Percentiles rank a stretch among this genome's conserved stretches.
Evolutionary conservation across 2,329 filamentous ascomycete species (phyloP).

Genomic region (Microthyrium microscopicum): DNA sequence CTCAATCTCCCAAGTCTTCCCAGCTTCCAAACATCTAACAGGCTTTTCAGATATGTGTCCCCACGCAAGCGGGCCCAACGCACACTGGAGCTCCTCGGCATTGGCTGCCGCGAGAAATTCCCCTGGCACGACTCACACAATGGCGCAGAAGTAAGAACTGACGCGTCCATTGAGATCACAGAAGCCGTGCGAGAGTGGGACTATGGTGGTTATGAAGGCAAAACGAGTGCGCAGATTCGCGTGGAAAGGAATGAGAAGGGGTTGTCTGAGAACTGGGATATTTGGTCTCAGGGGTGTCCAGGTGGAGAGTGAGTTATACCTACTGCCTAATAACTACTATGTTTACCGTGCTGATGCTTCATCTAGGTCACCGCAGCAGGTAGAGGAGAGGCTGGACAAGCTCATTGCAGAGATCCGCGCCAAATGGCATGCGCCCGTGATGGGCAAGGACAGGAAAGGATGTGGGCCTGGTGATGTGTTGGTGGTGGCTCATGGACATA

Average conservation of each 20-base stretch:
- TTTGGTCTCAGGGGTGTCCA: conserved; percentile 72
- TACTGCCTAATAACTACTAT: background rate
- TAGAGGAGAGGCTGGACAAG: conserved; percentile 53
- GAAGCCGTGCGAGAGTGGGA: conserved; percentile 42
- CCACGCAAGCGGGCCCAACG: conserved; percentile 69
- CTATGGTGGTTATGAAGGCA: conserved; percentile 46
- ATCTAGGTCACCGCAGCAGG: conserved; percentile 48
- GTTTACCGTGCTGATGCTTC: background rate
- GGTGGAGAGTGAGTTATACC: conserved; percentile 53
- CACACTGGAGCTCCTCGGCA: conserved; percentile 74
- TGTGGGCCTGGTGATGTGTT: conserved; percentile 43
- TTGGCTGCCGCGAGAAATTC: conserved; percentile 50
- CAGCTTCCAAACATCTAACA: background rate
- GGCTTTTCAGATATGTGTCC: conserved; percentile 51
- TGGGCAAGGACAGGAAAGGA: conserved; percentile 17
- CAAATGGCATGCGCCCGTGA: conserved; percentile 17
- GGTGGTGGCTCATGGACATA: conserved; percentile 76
- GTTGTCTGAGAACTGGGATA: conserved; percentile 54
- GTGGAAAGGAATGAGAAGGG: conserved; percentile 29
- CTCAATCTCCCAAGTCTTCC: background rate
- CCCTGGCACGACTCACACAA: conserved; percentile 43
- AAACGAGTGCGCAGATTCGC: conserved; percentile 35
- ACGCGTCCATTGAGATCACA: conserved; percentile 31
- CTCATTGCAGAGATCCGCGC: conserved; percentile 56
- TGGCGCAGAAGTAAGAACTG: conserved; percentile 16